Percentiles rank a stretch among this genome's conserved stretches.
Evolutionary conservation across 2,329 filamentous ascomycete species (phyloP).

Genomic region (Daldinia sp.): DNA sequence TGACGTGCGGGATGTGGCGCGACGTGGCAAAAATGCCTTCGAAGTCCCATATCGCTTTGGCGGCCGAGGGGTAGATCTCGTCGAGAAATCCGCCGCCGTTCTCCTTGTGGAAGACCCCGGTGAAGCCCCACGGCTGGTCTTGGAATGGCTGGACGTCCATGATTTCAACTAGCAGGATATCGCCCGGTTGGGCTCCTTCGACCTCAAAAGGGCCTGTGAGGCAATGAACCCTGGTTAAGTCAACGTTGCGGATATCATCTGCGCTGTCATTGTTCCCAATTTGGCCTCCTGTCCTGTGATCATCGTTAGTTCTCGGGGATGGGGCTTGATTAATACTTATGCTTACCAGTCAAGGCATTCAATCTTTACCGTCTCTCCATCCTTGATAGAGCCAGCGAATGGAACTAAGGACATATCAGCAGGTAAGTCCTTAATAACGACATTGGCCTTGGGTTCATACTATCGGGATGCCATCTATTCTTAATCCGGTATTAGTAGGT

Average conservation of each 20-base stretch:
- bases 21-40: conserved; percentile 71
- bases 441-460: conserved; percentile 60
- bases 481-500: conserved; percentile 52
- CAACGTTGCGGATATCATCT: conserved; percentile 87
- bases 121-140: conserved; percentile 90
- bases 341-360: conserved; percentile 84
- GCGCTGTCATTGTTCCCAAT: conserved; percentile 90
- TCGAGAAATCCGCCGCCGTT: conserved; percentile 93
- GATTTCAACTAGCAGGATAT: conserved; percentile 88
- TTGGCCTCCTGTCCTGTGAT: conserved; percentile 75
- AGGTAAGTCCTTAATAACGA: background rate
- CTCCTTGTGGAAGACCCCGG: conserved; percentile 80
- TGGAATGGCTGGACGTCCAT: conserved; percentile 92
- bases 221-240: conserved; percentile 87
- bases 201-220: conserved; percentile 91
- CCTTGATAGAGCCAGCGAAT: conserved; percentile 76
- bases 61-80: conserved; percentile 83
- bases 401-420: conserved; percentile 69
- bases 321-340: conserved; percentile 38
- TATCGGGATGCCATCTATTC: conserved; percentile 95
- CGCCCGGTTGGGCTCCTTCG: conserved; percentile 84
- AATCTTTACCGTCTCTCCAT: conserved; percentile 91
- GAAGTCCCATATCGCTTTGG: conserved; percentile 71
- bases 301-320: conserved; percentile 7
- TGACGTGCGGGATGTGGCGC: conserved; percentile 86